These are phyloP conservation scores for Fusarium anthophilum DNA, from an alignment of 2,329 filamentous ascomycete genomes.

Conservation along the genomic window DNA sequence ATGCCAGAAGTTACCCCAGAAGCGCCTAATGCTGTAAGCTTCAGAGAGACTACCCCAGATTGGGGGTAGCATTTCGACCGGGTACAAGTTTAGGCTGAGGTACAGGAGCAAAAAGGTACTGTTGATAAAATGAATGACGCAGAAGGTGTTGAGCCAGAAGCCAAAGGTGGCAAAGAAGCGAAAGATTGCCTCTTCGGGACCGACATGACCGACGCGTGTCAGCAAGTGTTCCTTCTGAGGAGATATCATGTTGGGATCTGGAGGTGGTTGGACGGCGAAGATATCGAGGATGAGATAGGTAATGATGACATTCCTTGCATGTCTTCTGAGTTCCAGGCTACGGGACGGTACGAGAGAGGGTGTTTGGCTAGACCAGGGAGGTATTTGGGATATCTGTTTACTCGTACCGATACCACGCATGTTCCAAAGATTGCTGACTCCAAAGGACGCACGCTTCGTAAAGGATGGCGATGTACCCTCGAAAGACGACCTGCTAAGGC, in stretches of 20 bases:
- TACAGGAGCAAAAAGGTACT: conserved; percentile 12
- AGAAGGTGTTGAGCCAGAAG: conserved; percentile 36
- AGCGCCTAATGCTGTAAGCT: conserved; percentile 25
- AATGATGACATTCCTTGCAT: conserved; percentile 6
- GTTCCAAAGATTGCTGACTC: conserved; percentile 27
- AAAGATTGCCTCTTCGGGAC: conserved; percentile 10
- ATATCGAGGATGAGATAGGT: conserved; percentile 26
- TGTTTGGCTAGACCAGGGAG: background rate
- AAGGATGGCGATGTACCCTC: background rate
- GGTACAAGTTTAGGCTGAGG: conserved; percentile 5
- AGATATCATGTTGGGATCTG: conserved; percentile 22
- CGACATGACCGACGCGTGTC: conserved; percentile 1
- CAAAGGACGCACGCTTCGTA: background rate
- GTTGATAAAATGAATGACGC: conserved; percentile 32
- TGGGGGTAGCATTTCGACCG: conserved; percentile 25
- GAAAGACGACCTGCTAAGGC: conserved; percentile 10
- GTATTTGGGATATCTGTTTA: conserved; percentile 1
- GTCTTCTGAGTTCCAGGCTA: conserved; percentile 1
- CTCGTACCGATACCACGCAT: conserved; percentile 25
- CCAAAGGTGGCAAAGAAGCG: conserved; percentile 21
- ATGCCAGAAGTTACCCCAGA: conserved; percentile 35
- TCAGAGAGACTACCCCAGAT: conserved; percentile 28
- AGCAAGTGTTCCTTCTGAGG: conserved; percentile 11
- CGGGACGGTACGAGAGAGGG: conserved; percentile 8
- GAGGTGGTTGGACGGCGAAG: conserved; percentile 18